These are phyloP conservation scores for Hemileia vastatrix DNA, from an alignment of 1,284 basidiomycete species.

Conservation along the genomic window DNA sequence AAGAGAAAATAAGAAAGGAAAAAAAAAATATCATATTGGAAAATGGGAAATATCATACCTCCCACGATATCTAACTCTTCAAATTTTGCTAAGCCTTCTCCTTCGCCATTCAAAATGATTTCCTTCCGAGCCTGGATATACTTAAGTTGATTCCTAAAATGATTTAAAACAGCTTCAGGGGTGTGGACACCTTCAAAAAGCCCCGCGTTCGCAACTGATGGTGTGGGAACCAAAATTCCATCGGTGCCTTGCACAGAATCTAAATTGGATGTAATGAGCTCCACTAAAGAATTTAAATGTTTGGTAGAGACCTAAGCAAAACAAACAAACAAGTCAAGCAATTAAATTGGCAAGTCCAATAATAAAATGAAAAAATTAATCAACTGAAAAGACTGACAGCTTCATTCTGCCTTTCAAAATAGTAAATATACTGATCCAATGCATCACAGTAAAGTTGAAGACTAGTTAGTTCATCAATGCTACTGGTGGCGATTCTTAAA, in stretches of 20 bases:
- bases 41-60: not conserved
- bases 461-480: constrained; percentile 86
- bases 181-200: constrained; percentile 80
- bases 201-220: constrained; percentile 58
- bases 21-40: not conserved
- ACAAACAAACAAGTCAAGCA: constrained; percentile 20
- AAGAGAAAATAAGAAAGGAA: not conserved
- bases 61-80: constrained; percentile 16
- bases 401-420: constrained; percentile 78
- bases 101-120: constrained; percentile 24
- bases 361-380: not conserved
- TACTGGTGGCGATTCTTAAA: constrained; percentile 80
- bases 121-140: constrained; percentile 71
- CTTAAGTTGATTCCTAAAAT: constrained; percentile 78
- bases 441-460: constrained; percentile 89
- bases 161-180: constrained; percentile 78
- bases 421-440: constrained; percentile 84
- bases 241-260: constrained; percentile 74
- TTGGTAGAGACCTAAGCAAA: constrained; percentile 66
- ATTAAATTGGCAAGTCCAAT: not conserved
- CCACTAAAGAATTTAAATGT: constrained; percentile 85
- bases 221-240: constrained; percentile 62
- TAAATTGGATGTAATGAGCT: constrained; percentile 80
- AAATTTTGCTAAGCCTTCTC: constrained; percentile 21
- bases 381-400: constrained; percentile 51